Evolutionary conservation across 345 rosid species (phyloP).

Genomic region (Populus ilicifolia): DNA sequence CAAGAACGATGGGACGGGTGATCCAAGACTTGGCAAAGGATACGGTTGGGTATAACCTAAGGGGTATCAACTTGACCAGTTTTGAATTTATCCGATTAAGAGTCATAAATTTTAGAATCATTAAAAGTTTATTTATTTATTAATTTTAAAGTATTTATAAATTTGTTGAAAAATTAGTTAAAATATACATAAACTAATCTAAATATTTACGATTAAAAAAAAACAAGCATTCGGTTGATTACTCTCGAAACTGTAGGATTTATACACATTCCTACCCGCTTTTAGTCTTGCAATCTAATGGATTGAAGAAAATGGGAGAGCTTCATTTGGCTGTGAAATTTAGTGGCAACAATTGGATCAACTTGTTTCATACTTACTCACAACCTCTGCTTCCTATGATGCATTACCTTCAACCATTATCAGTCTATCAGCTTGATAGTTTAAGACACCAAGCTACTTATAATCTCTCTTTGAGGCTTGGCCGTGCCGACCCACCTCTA

Average conservation of each 20-base stretch:
- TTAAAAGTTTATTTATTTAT: no score
- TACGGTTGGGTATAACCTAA: not conserved
- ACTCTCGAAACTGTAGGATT: slow-evolving; percentile 31
- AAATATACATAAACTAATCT: no score
- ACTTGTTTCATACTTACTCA: slow-evolving; percentile 36
- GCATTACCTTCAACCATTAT: slow-evolving; percentile 21
- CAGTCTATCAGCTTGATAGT: slow-evolving; percentile 32
- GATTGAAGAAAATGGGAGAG: slow-evolving; percentile 46
- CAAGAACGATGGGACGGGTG: slow-evolving; percentile 10
- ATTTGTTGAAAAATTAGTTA: no score
- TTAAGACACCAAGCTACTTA: slow-evolving; percentile 41
- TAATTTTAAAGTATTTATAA: no score
- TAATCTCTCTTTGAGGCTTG: slow-evolving; percentile 26
- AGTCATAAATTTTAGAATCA: no score
- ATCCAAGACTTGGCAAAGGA: slow-evolving; percentile 43
- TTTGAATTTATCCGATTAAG: no score
- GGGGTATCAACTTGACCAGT: no score
- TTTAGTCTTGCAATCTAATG: slow-evolving; percentile 33
- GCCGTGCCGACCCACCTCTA: slow-evolving; percentile 13
- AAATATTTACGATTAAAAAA: no score
- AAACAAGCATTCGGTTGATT: slow-evolving; percentile 7
- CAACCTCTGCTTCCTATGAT: slow-evolving; percentile 36
- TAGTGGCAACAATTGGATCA: slow-evolving; percentile 26
- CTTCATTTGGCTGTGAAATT: slow-evolving; percentile 40
- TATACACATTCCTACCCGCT: slow-evolving; percentile 44